Evolutionary conservation across 179 eudicot species (phyloP).

Genomic region (Vitellaria paradoxa): DNA sequence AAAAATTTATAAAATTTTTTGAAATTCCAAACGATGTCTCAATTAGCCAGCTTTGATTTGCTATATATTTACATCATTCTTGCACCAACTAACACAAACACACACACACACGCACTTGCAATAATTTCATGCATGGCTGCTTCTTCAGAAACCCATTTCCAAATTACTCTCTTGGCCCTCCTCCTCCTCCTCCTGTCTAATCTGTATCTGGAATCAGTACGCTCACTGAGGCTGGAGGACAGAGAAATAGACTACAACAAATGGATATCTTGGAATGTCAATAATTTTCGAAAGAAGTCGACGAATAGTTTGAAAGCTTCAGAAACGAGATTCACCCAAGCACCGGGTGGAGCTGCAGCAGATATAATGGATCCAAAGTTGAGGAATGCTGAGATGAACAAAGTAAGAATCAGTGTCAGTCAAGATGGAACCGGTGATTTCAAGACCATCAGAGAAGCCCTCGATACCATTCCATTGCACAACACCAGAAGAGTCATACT

Average conservation of each 20-base stretch:
- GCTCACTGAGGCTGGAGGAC: background rate
- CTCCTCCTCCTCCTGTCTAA: background rate
- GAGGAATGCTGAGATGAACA: slow-evolving; percentile 43
- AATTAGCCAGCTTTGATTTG: too few species aligned
- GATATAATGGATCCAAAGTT: slow-evolving; percentile 23
- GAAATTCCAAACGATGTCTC: too few species aligned
- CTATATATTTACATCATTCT: too few species aligned
- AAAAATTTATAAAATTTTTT: too few species aligned
- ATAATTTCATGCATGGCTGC: background rate
- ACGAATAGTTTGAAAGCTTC: too few species aligned
- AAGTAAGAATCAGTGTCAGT: slow-evolving; percentile 28
- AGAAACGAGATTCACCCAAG: background rate
- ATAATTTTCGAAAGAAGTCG: slow-evolving; percentile 8
- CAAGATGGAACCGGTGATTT: slow-evolving; percentile 48
- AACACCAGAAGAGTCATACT: slow-evolving; percentile 47
- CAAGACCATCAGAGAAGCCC: slow-evolving; percentile 46
- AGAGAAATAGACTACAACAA: slow-evolving; percentile 8
- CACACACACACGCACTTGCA: too few species aligned
- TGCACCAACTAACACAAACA: too few species aligned
- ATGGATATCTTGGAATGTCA: slow-evolving; percentile 31
- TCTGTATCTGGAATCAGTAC: too few species aligned
- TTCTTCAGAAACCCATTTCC: background rate
- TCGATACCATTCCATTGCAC: slow-evolving; percentile 34
- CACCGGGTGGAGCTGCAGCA: background rate
- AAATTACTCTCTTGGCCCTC: background rate